phyloP scores from a whole-genome alignment of 495 filamentous ascomycete genomes.

The Entonaema liquescens region DNA sequence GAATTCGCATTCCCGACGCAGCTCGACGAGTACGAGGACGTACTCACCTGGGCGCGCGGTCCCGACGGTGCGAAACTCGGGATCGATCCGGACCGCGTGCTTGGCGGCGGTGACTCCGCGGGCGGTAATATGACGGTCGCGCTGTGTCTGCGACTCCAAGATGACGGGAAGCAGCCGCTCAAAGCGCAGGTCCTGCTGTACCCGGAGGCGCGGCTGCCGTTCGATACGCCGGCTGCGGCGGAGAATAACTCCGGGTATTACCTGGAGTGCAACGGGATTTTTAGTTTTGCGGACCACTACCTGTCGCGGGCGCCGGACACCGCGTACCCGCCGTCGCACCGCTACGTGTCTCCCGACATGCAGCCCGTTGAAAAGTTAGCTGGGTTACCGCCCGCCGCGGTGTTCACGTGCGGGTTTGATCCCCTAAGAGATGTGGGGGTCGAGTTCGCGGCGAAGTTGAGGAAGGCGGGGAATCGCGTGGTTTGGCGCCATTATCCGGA shows the following conservation, averaged over 20 bases:
- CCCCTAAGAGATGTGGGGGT: slow-evolving; percentile 50
- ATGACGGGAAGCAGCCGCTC: slow-evolving; percentile 36
- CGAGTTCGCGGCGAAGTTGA: slow-evolving; percentile 49
- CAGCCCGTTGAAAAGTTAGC: slow-evolving; percentile 26
- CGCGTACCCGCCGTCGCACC: slow-evolving; percentile 20
- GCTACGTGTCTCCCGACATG: slow-evolving; percentile 39
- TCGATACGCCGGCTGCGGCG: slow-evolving; percentile 46
- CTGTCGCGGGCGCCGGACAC: slow-evolving; percentile 40
- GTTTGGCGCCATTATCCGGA: slow-evolving; percentile 46
- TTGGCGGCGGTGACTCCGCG: slow-evolving; percentile 49
- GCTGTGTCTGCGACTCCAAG: slow-evolving; percentile 41
- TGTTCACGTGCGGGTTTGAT: slow-evolving; percentile 53
- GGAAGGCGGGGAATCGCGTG: slow-evolving; percentile 43
- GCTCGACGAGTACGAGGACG: slow-evolving; percentile 47
- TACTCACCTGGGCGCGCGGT: slow-evolving; percentile 41
- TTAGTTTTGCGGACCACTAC: slow-evolving; percentile 50
- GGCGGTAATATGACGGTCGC: slow-evolving; percentile 53
- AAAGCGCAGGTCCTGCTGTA: slow-evolving; percentile 49
- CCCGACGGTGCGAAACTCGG: slow-evolving; percentile 32
- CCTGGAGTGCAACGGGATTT: slow-evolving; percentile 52
- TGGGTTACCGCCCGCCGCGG: slow-evolving; percentile 38
- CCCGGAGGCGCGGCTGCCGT: slow-evolving; percentile 49
- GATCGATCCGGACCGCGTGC: slow-evolving; percentile 40
- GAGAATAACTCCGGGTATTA: slow-evolving; percentile 50
- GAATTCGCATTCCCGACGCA: slow-evolving; percentile 51